These are phyloP conservation scores for Allium fistulosum DNA, from an alignment of 106 monocot species.

Conservation along the genomic window DNA sequence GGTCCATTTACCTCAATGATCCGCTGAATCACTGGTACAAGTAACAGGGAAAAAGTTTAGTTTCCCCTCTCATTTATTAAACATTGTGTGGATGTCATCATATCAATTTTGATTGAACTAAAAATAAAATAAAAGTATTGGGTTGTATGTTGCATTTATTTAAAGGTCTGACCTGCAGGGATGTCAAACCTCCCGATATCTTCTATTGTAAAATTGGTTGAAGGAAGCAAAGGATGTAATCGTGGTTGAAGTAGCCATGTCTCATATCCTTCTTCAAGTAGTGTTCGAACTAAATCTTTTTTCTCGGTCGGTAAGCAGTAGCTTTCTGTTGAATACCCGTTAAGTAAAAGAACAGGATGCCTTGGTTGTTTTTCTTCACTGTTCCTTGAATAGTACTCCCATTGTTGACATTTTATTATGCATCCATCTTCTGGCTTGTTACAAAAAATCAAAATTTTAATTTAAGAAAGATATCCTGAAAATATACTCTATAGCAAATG, in stretches of 20 bases:
- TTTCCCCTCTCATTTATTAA: not conserved
- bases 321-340: constrained; percentile 16
- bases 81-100: too few relatives aligned
- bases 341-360: constrained; percentile 29
- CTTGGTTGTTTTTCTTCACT: not conserved
- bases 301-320: constrained; percentile 18
- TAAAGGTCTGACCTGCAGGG: constrained; percentile 22
- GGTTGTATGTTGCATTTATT: not conserved
- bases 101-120: not conserved
- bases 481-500: not conserved
- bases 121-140: not conserved
- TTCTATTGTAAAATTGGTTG: constrained; percentile 27
- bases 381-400: constrained; percentile 6
- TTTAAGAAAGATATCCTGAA: not conserved
- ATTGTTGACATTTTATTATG: constrained; percentile 25
- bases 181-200: constrained; percentile 26
- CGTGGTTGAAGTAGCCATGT: constrained; percentile 26
- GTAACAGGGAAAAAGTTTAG: not conserved
- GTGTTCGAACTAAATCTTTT: constrained; percentile 19
- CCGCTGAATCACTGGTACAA: constrained; percentile 15
- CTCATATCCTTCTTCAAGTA: constrained; percentile 29
- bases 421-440: constrained; percentile 19
- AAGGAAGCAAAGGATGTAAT: constrained; percentile 28
- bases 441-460: not conserved
- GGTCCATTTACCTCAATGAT: constrained; percentile 17